These are phyloP conservation scores for Aspergillus quadrilineatus DNA, from an alignment of 2,329 filamentous ascomycete species.

Conservation along the genomic window DNA sequence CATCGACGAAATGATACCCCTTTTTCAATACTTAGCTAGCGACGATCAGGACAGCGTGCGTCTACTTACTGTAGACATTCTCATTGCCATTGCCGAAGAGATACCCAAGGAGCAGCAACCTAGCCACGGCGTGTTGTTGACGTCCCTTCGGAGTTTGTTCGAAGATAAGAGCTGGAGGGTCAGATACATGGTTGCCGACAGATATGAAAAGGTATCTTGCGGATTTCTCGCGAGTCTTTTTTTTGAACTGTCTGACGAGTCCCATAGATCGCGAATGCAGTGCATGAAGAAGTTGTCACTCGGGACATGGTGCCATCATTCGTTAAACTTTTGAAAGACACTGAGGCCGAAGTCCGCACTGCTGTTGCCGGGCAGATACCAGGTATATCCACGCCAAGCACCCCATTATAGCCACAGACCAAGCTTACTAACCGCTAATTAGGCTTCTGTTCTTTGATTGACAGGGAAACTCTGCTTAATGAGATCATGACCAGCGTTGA, in stretches of 20 bases:
- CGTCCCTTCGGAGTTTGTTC: constrained; percentile 86
- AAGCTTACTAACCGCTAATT: constrained; percentile 15
- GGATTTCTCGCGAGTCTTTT: not conserved
- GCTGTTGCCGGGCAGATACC: constrained; percentile 97
- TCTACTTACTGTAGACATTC: constrained; percentile 89
- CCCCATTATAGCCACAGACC: constrained; percentile 16
- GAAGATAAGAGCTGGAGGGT: constrained; percentile 99
- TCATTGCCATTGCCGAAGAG: constrained; percentile 94
- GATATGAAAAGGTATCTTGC: constrained; percentile 84
- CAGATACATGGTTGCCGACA: constrained; percentile 97
- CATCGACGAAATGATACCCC: constrained; percentile 97
- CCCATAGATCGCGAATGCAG: constrained; percentile 87
- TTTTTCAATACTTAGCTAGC: constrained; percentile 93
- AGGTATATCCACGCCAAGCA: constrained; percentile 46
- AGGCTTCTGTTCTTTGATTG: constrained; percentile 91
- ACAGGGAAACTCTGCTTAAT: constrained; percentile 81
- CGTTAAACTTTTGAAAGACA: constrained; percentile 96
- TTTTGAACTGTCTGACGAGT: constrained; percentile 16
- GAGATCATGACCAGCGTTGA: constrained; percentile 97
- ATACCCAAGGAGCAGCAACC: constrained; percentile 98
- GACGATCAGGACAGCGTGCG: constrained; percentile 98
- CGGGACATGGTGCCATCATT: constrained; percentile 94
- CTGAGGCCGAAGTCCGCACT: constrained; percentile 94
- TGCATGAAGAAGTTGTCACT: constrained; percentile 93
- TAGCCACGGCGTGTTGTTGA: constrained; percentile 89